A percentile compares a stretch with the other conserved stretches of the same genome.
These are phyloP conservation scores for Castanea sativa DNA, from an alignment of 306 rosid genomes.

Conservation along the genomic window DNA sequence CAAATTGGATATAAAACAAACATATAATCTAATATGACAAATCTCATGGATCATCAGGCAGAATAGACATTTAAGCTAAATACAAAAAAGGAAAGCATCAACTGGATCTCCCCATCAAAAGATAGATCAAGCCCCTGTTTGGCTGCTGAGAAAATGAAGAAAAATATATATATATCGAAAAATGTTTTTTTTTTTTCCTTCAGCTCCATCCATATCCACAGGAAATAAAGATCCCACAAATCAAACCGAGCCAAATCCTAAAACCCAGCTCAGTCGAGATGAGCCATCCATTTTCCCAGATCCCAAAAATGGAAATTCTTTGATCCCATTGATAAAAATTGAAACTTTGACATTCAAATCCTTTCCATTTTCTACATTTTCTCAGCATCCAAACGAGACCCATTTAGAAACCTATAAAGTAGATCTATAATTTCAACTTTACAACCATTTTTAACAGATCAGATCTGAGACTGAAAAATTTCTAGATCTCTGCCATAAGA, in stretches of 20 bases:
- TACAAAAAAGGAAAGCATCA: not conserved
- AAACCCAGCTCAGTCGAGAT: slow-evolving; percentile 18
- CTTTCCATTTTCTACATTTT: slow-evolving; percentile 31
- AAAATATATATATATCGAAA: not conserved
- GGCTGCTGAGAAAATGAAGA: slow-evolving; percentile 23
- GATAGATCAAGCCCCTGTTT: slow-evolving; percentile 4
- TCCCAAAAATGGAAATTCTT: slow-evolving; percentile 6
- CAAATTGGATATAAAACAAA: not conserved
- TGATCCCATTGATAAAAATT: slow-evolving; percentile 28
- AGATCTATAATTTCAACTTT: slow-evolving; percentile 39
- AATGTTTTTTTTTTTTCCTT: not conserved
- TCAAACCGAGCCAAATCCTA: slow-evolving; percentile 1
- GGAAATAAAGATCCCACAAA: not conserved
- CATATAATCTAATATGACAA: not conserved
- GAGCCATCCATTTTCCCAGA: slow-evolving; percentile 10
- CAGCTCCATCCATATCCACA: not conserved
- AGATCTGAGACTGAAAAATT: slow-evolving; percentile 22
- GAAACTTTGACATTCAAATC: slow-evolving; percentile 37
- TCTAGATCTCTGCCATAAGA: slow-evolving; percentile 35
- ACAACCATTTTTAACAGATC: not conserved
- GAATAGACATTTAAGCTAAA: not conserved
- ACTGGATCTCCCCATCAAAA: slow-evolving; percentile 12
- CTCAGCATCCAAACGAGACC: slow-evolving; percentile 17
- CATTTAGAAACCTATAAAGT: not conserved
- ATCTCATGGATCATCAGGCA: not conserved